Evolutionary conservation across 129 eudicot genomes (phyloP).

Genomic region (Oenanthe sinensis): DNA sequence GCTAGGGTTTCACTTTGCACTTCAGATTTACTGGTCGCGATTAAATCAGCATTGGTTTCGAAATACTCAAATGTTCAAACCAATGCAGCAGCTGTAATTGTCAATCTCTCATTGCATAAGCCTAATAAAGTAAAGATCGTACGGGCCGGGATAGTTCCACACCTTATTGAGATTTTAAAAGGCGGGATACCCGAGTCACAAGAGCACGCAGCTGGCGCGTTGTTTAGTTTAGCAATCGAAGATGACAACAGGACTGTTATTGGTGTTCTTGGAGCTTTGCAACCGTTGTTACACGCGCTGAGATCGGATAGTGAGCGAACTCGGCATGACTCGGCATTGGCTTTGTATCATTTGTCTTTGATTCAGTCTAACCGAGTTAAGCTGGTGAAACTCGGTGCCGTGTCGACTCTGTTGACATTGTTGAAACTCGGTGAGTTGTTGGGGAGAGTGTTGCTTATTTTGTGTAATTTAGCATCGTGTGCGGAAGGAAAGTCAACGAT

Average conservation of each 20-base stretch:
- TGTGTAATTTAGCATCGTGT: conserved; percentile 73
- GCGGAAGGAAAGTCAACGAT: conserved; percentile 68
- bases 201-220: conserved; percentile 89
- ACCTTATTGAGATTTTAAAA: conserved; percentile 54
- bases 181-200: conserved; percentile 56
- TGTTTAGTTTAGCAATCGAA: conserved; percentile 74
- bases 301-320: conserved; percentile 67
- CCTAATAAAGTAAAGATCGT: conserved; percentile 66
- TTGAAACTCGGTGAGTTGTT: conserved; percentile 37
- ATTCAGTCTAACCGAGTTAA: conserved; percentile 68
- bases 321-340: conserved; percentile 76
- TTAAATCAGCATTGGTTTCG: conserved; percentile 43
- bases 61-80: conserved; percentile 50
- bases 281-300: conserved; percentile 64
- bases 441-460: conserved; percentile 57
- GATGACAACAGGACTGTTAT: conserved; percentile 76
- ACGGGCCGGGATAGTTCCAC: conserved; percentile 66
- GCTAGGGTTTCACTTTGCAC: conserved; percentile 61
- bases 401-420: conserved; percentile 44
- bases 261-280: conserved; percentile 85
- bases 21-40: conserved; percentile 32
- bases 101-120: conserved; percentile 67
- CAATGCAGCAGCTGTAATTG: conserved; percentile 71
- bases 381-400: conserved; percentile 59
- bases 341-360: conserved; percentile 62